Evolutionary conservation across 768 basidiomycete genomes (phyloP).

Genomic region (Collybia nuda): DNA sequence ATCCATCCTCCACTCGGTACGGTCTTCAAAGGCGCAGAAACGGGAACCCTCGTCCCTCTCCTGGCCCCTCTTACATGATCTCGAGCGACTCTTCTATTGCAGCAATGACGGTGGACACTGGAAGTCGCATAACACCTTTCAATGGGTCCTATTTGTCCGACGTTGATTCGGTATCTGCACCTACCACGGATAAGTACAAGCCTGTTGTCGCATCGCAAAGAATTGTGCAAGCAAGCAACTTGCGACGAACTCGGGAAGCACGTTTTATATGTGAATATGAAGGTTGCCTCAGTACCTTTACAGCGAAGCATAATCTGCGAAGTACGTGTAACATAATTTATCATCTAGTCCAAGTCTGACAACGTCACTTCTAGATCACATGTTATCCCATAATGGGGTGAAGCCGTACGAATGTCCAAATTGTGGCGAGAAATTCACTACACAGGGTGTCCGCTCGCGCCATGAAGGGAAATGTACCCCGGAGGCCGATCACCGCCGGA

Average conservation of each 20-base stretch:
- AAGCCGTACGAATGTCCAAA: neutral
- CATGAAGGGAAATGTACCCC: too few relatives aligned
- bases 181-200: neutral
- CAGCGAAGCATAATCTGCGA: neutral
- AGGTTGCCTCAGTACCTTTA: neutral
- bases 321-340: neutral
- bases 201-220: neutral
- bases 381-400: neutral
- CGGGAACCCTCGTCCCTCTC: too few relatives aligned
- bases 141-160: neutral
- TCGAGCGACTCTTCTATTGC: too few relatives aligned
- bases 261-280: neutral
- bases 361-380: neutral
- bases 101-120: too few relatives aligned
- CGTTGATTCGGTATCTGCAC: neutral
- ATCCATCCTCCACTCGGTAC: too few relatives aligned
- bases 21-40: too few relatives aligned
- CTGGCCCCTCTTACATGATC: too few relatives aligned
- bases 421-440: neutral
- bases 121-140: too few relatives aligned
- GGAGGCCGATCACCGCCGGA: too few relatives aligned
- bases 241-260: neutral
- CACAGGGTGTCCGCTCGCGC: neutral
- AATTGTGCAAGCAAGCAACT: conserved; percentile 1
- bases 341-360: too few relatives aligned